phyloP scores from a whole-genome alignment of 805 yeast genomes.

The Komagataella mondaviorum region DNA sequence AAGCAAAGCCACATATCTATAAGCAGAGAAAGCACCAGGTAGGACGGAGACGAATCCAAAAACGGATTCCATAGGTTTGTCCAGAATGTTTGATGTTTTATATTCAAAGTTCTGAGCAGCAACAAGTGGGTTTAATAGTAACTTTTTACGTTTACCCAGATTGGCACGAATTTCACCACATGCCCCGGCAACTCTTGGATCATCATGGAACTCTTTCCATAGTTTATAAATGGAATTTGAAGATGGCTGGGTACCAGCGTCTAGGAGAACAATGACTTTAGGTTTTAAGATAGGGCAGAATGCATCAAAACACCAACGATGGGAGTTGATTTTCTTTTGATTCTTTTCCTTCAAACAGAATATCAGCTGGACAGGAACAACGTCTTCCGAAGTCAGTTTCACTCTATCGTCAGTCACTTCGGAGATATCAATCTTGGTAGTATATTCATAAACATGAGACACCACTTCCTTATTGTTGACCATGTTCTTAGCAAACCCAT shows the following conservation, averaged over 20 bases:
- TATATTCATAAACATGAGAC: conserved; percentile 87
- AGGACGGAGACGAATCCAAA: conserved; percentile 91
- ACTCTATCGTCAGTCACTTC: conserved; percentile 47
- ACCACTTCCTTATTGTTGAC: conserved; percentile 73
- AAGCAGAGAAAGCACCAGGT: conserved; percentile 96
- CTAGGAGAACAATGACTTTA: conserved; percentile 68
- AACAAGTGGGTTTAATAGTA: conserved; percentile 70
- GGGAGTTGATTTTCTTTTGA: conserved; percentile 84
- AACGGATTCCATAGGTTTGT: conserved; percentile 89
- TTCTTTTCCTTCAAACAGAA: conserved; percentile 87
- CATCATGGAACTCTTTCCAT: conserved; percentile 73
- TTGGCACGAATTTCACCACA: conserved; percentile 94
- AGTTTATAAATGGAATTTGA: conserved; percentile 73
- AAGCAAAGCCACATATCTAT: conserved; percentile 68
- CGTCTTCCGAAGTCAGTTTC: conserved; percentile 50
- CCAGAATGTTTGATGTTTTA: conserved; percentile 87
- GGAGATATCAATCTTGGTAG: conserved; percentile 80
- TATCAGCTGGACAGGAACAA: conserved; percentile 74
- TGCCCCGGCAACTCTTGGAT: conserved; percentile 84
- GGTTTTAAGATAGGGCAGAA: conserved; percentile 78
- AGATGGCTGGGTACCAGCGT: conserved; percentile 91
- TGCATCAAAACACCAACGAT: conserved; percentile 94
- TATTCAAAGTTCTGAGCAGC: conserved; percentile 97
- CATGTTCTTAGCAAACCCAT: conserved; percentile 86
- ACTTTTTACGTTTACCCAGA: conserved; percentile 39